Evolutionary conservation across 768 basidiomycete species (phyloP), one percentile per base, ranked within the genome.

Genomic region (Tricholoma matsutake): DNA sequence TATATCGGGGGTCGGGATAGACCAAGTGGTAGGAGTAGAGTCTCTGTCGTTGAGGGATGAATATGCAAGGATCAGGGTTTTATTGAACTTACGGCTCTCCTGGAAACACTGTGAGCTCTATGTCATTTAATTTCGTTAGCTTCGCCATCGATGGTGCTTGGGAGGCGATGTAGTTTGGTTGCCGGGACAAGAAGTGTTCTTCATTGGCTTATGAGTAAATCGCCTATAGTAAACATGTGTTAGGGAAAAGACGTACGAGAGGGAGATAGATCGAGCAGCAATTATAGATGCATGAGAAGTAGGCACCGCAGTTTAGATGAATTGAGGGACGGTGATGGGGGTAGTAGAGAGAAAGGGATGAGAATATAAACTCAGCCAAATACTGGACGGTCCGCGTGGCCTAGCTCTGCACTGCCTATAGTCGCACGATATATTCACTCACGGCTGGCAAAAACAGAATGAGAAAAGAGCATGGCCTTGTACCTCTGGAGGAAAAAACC

Each of bases 261-360:
- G 54, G 57, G 9, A 56, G 43, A 41, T 25, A 3, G 37, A 29
- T 14, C 18, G 37, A 56, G 32, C 11, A 53, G 20, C 54, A 66
- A 52, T 66, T 68, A 68, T 58, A 66, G 61, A 37, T 41, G 31
- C 67, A 68, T 68, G 60, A 56, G 57, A 16, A n/a, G 59, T 20
- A 45, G 31, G 11, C 22, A 11, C 56, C 56, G 56, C 41, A 57
- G 56, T 57, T 47, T 10, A 32, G 41, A 32, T 47, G 28, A 45
- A 20, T 41, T 59, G 31, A 47, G 51, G n/a, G 18, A 59, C 32
- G 11, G 14, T 41, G 58, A 59, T 59, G 58, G 58, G 32, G 29
- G 58, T 35, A 43, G 22, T 35, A 35, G 47, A 25, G 51, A 59
- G 58, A 39, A 54, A 59, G 58, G 22, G 51, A 29, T 31, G 52